Evolutionary conservation across 2,329 filamentous ascomycete genomes (phyloP).

Genomic region (Cryphonectria naterciae): DNA sequence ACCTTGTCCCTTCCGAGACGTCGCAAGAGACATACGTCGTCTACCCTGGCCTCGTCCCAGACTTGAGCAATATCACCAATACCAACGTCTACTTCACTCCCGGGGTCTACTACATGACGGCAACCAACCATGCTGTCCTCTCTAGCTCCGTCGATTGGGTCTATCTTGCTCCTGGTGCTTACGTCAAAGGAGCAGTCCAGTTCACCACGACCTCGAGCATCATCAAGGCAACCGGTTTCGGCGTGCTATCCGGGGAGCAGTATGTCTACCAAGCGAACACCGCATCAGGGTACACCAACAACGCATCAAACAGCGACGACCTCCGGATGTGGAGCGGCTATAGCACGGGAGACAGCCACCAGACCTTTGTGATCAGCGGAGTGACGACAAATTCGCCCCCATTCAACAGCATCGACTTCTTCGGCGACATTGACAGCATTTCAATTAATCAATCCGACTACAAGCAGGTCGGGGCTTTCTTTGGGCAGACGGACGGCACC

Average conservation of each 20-base stretch:
- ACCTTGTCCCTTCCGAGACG: conserved; percentile 31
- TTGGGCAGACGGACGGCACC: conserved; percentile 42
- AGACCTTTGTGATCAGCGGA: conserved; percentile 36
- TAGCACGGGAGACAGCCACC: conserved; percentile 29
- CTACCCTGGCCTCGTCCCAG: conserved; percentile 34
- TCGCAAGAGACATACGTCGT: conserved; percentile 30
- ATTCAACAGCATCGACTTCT: conserved; percentile 43
- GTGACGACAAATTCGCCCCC: conserved; percentile 40
- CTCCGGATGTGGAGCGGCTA: conserved; percentile 40
- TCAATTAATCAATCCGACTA: conserved; percentile 39
- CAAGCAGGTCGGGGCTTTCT: conserved; percentile 45
- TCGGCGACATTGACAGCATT: conserved; percentile 32
- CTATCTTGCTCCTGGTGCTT: conserved; percentile 39
- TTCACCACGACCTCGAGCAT: conserved; percentile 33
- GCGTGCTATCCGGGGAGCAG: conserved; percentile 43
- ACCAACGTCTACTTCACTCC: conserved; percentile 35
- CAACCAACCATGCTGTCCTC: conserved; percentile 20
- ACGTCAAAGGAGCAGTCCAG: conserved; percentile 44
- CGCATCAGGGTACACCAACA: conserved; percentile 35
- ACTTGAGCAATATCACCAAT: conserved; percentile 29
- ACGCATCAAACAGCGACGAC: conserved; percentile 36
- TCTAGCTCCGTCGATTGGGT: conserved; percentile 33
- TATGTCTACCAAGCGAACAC: conserved; percentile 45
- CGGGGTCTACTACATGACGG: conserved; percentile 39
- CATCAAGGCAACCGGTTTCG: conserved; percentile 40